phyloP scores from a whole-genome alignment of 108 stramenopile genomes.

The Nitzschia sp. region DNA sequence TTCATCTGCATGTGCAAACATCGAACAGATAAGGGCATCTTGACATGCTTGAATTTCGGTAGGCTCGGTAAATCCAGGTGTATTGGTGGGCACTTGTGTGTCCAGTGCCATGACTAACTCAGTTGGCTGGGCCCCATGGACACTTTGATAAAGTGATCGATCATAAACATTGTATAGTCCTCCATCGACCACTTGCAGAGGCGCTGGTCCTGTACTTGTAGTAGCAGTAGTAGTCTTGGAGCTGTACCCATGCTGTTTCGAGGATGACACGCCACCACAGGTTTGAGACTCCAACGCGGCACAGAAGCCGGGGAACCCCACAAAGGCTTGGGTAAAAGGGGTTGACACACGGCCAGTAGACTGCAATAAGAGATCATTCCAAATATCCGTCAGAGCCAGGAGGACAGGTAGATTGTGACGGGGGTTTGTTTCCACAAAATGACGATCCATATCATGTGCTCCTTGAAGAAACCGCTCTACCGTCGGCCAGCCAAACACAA shows the following conservation, averaged over 20 bases:
- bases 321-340: conserved; percentile 55
- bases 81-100: conserved; percentile 39
- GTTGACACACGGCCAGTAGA: conserved; percentile 52
- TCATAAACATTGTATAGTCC: conserved; percentile 52
- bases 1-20: conserved; percentile 80
- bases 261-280: conserved; percentile 26
- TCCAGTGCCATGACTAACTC: conserved; percentile 59
- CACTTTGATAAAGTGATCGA: conserved; percentile 46
- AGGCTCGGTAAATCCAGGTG: conserved; percentile 11
- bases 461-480: conserved; percentile 53
- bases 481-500: conserved; percentile 80
- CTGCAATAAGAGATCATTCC: conserved; percentile 70
- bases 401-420: conserved; percentile 79
- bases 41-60: conserved; percentile 38
- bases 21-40: conserved; percentile 65
- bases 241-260: conserved; percentile 37
- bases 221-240: conserved; percentile 47
- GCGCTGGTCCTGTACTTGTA: conserved; percentile 4
- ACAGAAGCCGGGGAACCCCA: conserved; percentile 63
- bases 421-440: conserved; percentile 84
- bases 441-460: conserved; percentile 77
- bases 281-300: conserved; percentile 62
- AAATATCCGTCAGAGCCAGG: conserved; percentile 72
- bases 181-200: conserved; percentile 82
- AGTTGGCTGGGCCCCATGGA: conserved; percentile 25